phyloP scores from a whole-genome alignment of 2,329 filamentous ascomycete species.

The Colletotrichum plurivorum region DNA sequence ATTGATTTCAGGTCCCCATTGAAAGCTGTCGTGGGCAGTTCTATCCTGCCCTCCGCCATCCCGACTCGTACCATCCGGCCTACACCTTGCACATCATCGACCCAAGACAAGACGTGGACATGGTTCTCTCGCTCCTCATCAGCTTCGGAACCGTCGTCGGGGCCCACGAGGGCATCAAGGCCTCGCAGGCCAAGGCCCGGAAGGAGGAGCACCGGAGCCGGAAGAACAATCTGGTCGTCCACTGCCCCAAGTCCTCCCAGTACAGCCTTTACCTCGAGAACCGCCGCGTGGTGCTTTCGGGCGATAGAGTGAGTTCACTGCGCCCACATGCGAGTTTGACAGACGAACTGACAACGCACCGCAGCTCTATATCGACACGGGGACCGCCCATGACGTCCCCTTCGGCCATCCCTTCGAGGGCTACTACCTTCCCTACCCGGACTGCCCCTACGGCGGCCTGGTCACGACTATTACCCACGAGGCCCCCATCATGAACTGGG shows the following conservation, averaged over 20 bases:
- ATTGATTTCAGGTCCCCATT: conserved; percentile 7
- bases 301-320: conserved; percentile 51
- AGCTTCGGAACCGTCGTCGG: conserved; percentile 61
- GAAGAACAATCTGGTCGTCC: conserved; percentile 63
- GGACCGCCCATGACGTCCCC: conserved; percentile 45
- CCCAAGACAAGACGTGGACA: conserved; percentile 17
- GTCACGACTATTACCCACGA: conserved; percentile 64
- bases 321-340: neutral
- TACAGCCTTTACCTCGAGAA: conserved; percentile 60
- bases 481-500: conserved; percentile 65
- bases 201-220: conserved; percentile 63
- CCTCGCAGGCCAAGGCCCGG: conserved; percentile 60
- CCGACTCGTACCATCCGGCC: neutral
- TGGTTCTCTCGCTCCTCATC: conserved; percentile 52
- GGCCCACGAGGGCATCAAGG: conserved; percentile 61
- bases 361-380: conserved; percentile 63
- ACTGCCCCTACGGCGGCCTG: conserved; percentile 59
- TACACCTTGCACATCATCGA: conserved; percentile 1
- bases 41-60: neutral
- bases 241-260: conserved; percentile 61
- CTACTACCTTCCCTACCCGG: conserved; percentile 71
- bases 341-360: conserved; percentile 3
- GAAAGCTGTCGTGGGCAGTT: neutral
- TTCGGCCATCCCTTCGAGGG: conserved; percentile 68
- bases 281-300: conserved; percentile 60